A percentile compares a stretch with the other conserved stretches of the same genome.
Conservation (phyloP, 371 early-diverging fungal genomes). For the Saksenaea vasiformis region DNA sequence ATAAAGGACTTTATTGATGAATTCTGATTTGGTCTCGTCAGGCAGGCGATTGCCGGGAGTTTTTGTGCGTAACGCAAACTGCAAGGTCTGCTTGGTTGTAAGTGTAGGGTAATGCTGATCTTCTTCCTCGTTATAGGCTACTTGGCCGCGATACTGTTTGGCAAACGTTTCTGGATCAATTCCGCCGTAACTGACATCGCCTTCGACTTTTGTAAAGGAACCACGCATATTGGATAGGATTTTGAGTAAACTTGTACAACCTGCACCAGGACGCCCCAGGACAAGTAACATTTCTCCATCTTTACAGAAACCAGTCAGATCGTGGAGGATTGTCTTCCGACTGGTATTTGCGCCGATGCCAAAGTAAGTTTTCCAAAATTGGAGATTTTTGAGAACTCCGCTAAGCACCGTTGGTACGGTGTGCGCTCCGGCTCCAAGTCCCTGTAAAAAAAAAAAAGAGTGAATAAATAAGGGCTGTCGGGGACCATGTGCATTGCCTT, state of each 20-base stretch:
- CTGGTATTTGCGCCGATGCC: conserved; percentile 9
- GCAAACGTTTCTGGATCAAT: conserved; percentile 53
- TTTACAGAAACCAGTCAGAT: conserved; percentile 60
- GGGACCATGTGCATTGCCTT: neutral
- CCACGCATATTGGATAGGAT: conserved; percentile 65
- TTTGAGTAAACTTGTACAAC: conserved; percentile 68
- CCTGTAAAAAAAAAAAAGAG: conserved; percentile 14
- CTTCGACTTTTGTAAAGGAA: conserved; percentile 55
- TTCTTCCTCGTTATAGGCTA: conserved; percentile 71
- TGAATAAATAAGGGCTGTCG: neutral
- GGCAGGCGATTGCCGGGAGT: conserved; percentile 61
- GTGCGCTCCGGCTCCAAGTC: conserved; percentile 42
- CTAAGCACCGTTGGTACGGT: conserved; percentile 34
- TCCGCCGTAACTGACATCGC: conserved; percentile 63
- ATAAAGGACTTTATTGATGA: conserved; percentile 47
- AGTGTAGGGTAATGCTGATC: conserved; percentile 72
- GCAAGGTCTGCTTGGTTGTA: conserved; percentile 69
- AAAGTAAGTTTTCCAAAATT: conserved; percentile 31
- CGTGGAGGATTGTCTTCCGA: conserved; percentile 44
- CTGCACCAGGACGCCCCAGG: conserved; percentile 72
- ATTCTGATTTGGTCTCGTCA: conserved; percentile 39
- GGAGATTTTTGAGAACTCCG: conserved; percentile 14
- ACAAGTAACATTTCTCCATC: conserved; percentile 76
- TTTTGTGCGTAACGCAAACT: conserved; percentile 66
- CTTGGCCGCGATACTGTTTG: conserved; percentile 59